A percentile compares a stretch with the other conserved stretches of the same genome.
Conservation (phyloP, 805 yeast species). For the Suhomyces faveliae region DNA sequence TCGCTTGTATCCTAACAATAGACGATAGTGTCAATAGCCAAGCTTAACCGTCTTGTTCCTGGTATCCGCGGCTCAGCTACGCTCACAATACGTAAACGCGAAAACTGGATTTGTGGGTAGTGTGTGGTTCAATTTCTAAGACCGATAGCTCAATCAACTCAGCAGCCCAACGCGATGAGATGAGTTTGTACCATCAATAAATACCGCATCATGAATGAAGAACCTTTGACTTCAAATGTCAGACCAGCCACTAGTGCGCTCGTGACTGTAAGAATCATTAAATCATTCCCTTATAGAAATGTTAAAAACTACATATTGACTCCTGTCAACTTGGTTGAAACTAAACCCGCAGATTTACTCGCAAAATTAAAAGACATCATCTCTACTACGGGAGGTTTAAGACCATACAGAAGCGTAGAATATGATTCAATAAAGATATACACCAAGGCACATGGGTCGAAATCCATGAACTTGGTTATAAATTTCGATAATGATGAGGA, state of each 20-base stretch:
- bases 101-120: no score
- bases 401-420: slow-evolving; percentile 78
- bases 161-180: neutral
- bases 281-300: slow-evolving; percentile 89
- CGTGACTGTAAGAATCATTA: slow-evolving; percentile 80
- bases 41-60: no score
- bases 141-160: neutral
- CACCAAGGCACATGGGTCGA: slow-evolving; percentile 92
- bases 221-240: slow-evolving; percentile 77
- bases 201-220: slow-evolving; percentile 22
- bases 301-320: slow-evolving; percentile 72
- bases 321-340: slow-evolving; percentile 65
- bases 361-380: slow-evolving; percentile 47
- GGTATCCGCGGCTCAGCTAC: no score
- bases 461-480: slow-evolving; percentile 87
- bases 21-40: no score
- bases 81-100: no score
- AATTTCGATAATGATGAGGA: slow-evolving; percentile 79
- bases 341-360: slow-evolving; percentile 65
- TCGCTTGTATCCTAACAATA: neutral
- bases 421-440: slow-evolving; percentile 82
- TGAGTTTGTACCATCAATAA: neutral
- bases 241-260: slow-evolving; percentile 74
- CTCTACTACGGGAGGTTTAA: slow-evolving; percentile 59
- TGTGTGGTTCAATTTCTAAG: neutral